Evolutionary conservation across 495 filamentous ascomycete species (phyloP).

Genomic region (Talaromyces wortmannii): DNA sequence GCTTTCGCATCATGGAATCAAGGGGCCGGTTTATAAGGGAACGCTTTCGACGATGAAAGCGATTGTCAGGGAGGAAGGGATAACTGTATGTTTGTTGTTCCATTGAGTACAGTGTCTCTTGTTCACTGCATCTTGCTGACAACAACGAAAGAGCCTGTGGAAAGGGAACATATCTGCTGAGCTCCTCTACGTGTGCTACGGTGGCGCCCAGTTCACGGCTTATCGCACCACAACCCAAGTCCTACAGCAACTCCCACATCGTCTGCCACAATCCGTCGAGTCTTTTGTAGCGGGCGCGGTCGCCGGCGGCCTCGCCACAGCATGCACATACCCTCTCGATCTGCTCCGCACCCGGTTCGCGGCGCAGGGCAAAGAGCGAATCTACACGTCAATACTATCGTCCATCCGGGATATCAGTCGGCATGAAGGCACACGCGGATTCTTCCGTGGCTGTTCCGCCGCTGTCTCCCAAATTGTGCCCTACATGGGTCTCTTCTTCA

Average conservation of each 20-base stretch:
- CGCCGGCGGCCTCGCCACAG: conserved; percentile 76
- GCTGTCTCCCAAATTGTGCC: conserved; percentile 83
- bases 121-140: too few species aligned
- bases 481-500: conserved; percentile 95
- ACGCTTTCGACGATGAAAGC: conserved; percentile 68
- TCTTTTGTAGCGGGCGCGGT: conserved; percentile 74
- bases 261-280: conserved; percentile 50
- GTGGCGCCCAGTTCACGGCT: conserved; percentile 81
- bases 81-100: conserved; percentile 45
- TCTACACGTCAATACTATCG: conserved; percentile 63
- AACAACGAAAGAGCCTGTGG: conserved; percentile 64
- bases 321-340: conserved; percentile 85
- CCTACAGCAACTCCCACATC: conserved; percentile 45
- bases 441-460: conserved; percentile 79
- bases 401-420: conserved; percentile 66
- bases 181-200: conserved; percentile 85
- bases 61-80: conserved; percentile 72
- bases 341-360: conserved; percentile 92
- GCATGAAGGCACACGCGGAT: conserved; percentile 68
- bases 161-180: conserved; percentile 97
- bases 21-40: conserved; percentile 69
- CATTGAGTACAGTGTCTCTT: too few species aligned
- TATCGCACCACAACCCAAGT: conserved; percentile 67
- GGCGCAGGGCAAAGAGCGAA: conserved; percentile 77
- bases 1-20: conserved; percentile 38